phyloP scores from a whole-genome alignment of 148 eudicot genomes.

The Silene latifolia region DNA sequence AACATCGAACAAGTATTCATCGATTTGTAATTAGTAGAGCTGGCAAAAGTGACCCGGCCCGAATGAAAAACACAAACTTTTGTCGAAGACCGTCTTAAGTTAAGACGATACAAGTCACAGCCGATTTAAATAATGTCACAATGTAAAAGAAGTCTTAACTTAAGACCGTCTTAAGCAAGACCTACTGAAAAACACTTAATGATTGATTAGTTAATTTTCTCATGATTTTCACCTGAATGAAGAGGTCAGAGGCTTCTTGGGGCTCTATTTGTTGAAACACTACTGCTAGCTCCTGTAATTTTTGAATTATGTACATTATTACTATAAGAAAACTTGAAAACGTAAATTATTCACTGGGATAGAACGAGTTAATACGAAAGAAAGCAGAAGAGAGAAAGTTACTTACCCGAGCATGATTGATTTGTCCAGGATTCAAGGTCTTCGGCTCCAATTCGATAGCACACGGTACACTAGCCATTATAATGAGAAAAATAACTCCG shows the following conservation, averaged over 20 bases:
- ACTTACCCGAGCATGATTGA: constrained; percentile 29
- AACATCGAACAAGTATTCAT: background rate
- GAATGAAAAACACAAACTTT: background rate
- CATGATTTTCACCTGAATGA: constrained; percentile 19
- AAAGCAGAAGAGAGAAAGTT: background rate
- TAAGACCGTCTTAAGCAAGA: background rate
- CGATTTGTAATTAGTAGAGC: background rate
- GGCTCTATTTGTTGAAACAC: constrained; percentile 23
- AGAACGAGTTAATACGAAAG: too few species aligned
- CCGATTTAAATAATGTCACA: background rate
- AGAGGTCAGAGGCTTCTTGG: constrained; percentile 10
- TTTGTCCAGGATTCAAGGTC: constrained; percentile 25
- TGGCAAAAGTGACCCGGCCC: background rate
- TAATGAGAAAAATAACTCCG: background rate
- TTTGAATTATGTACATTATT: too few species aligned
- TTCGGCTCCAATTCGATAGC: constrained; percentile 41
- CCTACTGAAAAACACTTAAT: too few species aligned
- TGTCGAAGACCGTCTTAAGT: background rate
- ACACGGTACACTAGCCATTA: constrained; percentile 30
- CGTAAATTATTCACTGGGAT: too few species aligned
- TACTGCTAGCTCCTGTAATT: constrained; percentile 26
- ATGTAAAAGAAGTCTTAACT: background rate
- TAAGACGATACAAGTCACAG: too few species aligned
- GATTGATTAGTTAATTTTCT: too few species aligned
- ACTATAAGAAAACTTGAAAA: too few species aligned